A percentile compares a stretch with the other conserved stretches of the same genome.
Conservation (phyloP, 1,284 basidiomycete species). For the Moesziomyces parantarcticus region DNA sequence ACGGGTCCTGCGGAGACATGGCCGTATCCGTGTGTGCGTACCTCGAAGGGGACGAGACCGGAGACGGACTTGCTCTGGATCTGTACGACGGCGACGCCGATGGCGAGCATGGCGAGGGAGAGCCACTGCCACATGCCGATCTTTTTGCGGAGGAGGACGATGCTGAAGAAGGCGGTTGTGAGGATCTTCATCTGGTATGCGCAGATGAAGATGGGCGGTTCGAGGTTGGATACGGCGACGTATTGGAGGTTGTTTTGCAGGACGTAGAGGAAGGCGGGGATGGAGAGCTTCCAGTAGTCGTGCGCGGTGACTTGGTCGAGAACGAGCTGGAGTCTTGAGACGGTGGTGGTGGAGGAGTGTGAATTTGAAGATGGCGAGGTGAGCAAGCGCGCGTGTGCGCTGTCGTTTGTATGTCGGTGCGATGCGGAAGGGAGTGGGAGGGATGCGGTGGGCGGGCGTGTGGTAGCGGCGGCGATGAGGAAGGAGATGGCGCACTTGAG, state of each 20-base stretch:
- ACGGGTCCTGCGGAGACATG: slow-evolving; percentile 38
- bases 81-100: slow-evolving; percentile 92
- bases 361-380: background rate
- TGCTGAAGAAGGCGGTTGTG: slow-evolving; percentile 93
- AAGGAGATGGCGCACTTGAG: slow-evolving; percentile 89
- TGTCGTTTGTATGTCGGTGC: slow-evolving; percentile 5
- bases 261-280: slow-evolving; percentile 91
- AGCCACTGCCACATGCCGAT: slow-evolving; percentile 83
- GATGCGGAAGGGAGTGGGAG: slow-evolving; percentile 29
- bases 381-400: slow-evolving; percentile 1
- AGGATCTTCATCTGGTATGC: slow-evolving; percentile 77
- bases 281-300: slow-evolving; percentile 96
- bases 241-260: slow-evolving; percentile 94
- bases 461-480: slow-evolving; percentile 72
- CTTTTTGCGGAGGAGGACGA: slow-evolving; percentile 84
- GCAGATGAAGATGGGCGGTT: slow-evolving; percentile 90
- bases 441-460: slow-evolving; percentile 16
- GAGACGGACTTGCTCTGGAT: slow-evolving; percentile 70
- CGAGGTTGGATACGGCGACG: slow-evolving; percentile 89
- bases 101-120: slow-evolving; percentile 82
- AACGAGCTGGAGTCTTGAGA: slow-evolving; percentile 24
- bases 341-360: background rate
- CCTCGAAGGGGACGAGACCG: slow-evolving; percentile 47
- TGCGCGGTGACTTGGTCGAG: slow-evolving; percentile 71
- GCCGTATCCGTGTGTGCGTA: slow-evolving; percentile 42